Base-by-base conservation (phyloP, 805 yeast species). In the Grigorovia humatica region DNA sequence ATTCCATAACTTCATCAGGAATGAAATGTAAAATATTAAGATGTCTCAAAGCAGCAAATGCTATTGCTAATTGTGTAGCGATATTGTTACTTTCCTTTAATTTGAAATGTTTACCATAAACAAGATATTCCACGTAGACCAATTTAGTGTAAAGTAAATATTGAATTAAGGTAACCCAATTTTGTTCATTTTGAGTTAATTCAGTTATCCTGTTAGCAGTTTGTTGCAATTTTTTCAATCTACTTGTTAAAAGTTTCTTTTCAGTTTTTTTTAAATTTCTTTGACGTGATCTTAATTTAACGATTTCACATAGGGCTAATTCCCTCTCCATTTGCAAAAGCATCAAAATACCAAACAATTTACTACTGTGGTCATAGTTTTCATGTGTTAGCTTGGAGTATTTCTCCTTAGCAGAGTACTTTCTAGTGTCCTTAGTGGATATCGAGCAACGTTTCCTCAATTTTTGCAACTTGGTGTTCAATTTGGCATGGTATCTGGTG, bases 301-400 rank as follows among this genome's bases (percentile, higher is more conserved):
- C 57, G 19, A 53, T 51, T 52, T 67, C 70, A 15, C 57, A 65
- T 18, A 62, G 48, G 5, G 66, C 61, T 32, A 63, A 71, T 58
- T 88, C 86, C 62, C 96, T 77, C 67, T 93, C 98, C 1, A 85
- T 81, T n/a, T 77, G 75, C 52, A 80, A 71, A 23, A 89, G 70
- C n/a, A 80, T 66, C 27, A 88, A 68, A 43, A 75, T 72, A 38
- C 83, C 91, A 61, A 70, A 79, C 38, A 67, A 54, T 54, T 75
- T 70, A 12, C 67, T 64, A 58, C 86, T 79, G 19, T 65, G 55
- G 4, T 68, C 74, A 56, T 82, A 82, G 52, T 79, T 77, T 8
- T 73, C 80, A 0, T 68, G 51, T 1, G 74, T 60, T 29, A 85
- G 73, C 32, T 69, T 66, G 40, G 77, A 67, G 5, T 73, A 73